Conservation (phyloP, 2,329 filamentous ascomycete species). For the Colletotrichum sp. region DNA sequence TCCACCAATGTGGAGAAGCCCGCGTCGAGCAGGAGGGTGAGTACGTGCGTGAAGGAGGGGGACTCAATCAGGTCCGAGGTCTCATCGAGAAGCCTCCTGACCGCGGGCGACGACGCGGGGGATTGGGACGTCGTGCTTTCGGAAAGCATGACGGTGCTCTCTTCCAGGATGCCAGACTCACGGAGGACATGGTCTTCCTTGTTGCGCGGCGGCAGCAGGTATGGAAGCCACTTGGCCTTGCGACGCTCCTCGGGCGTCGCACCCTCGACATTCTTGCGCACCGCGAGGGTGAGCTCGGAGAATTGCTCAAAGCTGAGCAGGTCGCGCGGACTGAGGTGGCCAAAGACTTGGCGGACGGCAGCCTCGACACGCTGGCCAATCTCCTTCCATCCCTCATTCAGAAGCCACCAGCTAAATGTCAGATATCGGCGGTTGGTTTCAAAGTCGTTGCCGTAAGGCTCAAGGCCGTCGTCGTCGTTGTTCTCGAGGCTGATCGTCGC, state of each 20-base stretch:
- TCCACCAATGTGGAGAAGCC: conserved; percentile 87
- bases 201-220: conserved; percentile 79
- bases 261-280: conserved; percentile 86
- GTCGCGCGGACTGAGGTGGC: conserved; percentile 86
- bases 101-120: conserved; percentile 57
- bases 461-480: conserved; percentile 85
- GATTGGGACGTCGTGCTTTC: conserved; percentile 36
- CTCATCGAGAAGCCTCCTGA: conserved; percentile 90
- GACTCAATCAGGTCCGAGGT: conserved; percentile 96
- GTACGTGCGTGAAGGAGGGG: conserved; percentile 85
- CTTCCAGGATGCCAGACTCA: conserved; percentile 79
- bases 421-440: conserved; percentile 95
- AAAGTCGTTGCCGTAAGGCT: conserved; percentile 89
- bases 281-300: conserved; percentile 80
- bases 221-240: conserved; percentile 75
- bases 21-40: conserved; percentile 85
- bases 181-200: conserved; percentile 84
- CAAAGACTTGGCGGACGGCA: conserved; percentile 91
- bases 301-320: conserved; percentile 83
- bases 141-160: conserved; percentile 45
- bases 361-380: conserved; percentile 80
- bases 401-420: conserved; percentile 97
- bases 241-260: conserved; percentile 43
- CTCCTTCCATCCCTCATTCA: conserved; percentile 88
- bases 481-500: conserved; percentile 90